Evolutionary conservation across 2,329 filamentous ascomycete species (phyloP), one percentile per base, ranked within the genome.

Genomic region (Xylaria sp.): DNA sequence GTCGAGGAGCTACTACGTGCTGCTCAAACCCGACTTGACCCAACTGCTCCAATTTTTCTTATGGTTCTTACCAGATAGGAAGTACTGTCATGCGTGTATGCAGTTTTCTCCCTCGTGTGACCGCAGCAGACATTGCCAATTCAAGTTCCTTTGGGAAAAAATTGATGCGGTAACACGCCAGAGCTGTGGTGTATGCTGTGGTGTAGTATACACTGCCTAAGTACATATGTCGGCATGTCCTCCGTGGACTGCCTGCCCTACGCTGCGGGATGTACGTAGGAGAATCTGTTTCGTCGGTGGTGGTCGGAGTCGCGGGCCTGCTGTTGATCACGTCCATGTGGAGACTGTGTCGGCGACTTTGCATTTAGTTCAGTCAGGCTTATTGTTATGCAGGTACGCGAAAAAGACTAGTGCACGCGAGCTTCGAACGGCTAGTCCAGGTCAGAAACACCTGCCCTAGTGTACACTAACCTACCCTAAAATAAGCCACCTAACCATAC

Each of bases 381-480:
- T 65, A 58, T 61, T 44, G 37, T 70, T 68, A 72, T 72, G 70
- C 68, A 70, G 65, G 70, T 70, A 70, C 64, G 56, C 68, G 62
- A 52, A 46, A 52, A 65, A n/a, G 41, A 37, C 48, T 41, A 28
- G 54, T 32, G 20, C 50, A 56, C 34, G 25, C 34, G 41, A 66
- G 66, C 25, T 56, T 61, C 56, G 54, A 61, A 52, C 50, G 15
- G 50, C 50, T 62, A 23, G 23, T 61, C 15, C 57, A 57, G 41
- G 50, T 48, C 37, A 44, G 41, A 25, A 48, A 34, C 52, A 55
- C 15, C 15, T 18, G 12, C 13, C n/a, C 51, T 46, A n/a, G 18
- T 18, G 7, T 46, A 46, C 41, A n/a, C 41, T 18, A 46, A 44
- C 41, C 12, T 44, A 46, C 15, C n/a, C 41, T 18, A 46, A 10